Evolutionary conservation across 805 yeast species (phyloP).

Genomic region (Candida golubevii): DNA sequence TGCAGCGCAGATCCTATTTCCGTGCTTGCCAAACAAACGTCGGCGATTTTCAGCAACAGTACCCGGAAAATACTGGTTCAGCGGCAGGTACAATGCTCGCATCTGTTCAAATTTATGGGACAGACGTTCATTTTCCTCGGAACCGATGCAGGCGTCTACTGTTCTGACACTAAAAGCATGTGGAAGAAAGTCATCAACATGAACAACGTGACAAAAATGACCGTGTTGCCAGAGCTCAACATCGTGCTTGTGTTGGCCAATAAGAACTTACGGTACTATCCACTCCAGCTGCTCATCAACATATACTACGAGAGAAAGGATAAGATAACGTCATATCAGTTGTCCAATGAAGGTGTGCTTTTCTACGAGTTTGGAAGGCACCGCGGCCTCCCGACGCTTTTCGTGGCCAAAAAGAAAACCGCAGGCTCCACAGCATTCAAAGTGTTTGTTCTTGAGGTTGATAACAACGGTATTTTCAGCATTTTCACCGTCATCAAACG

Average conservation of each 20-base stretch:
- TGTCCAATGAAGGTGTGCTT: conserved; percentile 46
- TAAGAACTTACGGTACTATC: conserved; percentile 55
- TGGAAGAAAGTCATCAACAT: conserved; percentile 62
- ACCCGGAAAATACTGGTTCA: conserved; percentile 16
- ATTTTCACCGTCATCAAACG: conserved; percentile 37
- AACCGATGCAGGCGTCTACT: conserved; percentile 57
- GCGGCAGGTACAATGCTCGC: conserved; percentile 41
- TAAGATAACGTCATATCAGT: conserved; percentile 42
- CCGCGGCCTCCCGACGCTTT: conserved; percentile 53
- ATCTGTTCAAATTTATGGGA: conserved; percentile 43
- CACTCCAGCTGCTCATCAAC: conserved; percentile 56
- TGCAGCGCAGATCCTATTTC: conserved; percentile 51
- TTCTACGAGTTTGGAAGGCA: conserved; percentile 70
- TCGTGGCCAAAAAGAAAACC: conserved; percentile 51
- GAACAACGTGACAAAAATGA: conserved; percentile 51
- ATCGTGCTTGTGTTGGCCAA: conserved; percentile 57
- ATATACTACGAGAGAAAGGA: conserved; percentile 47
- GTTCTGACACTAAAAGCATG: conserved; percentile 40
- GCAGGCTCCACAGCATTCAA: conserved; percentile 48
- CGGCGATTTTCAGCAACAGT: background rate
- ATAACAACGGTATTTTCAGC: conserved; percentile 45
- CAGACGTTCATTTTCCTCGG: conserved; percentile 54
- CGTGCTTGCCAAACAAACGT: conserved; percentile 5
- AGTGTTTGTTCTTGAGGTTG: conserved; percentile 54
- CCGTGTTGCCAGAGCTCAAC: conserved; percentile 53